These are phyloP conservation scores for Wickerhamiella allomyrinae DNA, from an alignment of 805 yeast genomes.

Conservation along the genomic window DNA sequence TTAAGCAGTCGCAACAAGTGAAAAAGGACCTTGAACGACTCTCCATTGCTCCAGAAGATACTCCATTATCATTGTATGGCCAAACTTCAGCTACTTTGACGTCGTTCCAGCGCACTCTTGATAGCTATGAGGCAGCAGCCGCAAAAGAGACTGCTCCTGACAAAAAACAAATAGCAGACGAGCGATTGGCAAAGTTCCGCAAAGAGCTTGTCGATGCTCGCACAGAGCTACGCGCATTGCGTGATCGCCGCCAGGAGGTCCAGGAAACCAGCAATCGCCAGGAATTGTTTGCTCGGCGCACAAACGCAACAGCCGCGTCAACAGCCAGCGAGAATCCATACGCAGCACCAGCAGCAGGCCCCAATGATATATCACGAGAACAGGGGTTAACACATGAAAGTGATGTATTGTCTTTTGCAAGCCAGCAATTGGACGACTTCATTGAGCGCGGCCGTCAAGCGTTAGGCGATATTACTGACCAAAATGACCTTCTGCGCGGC, in stretches of 20 bases:
- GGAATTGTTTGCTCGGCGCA: constrained; percentile 43
- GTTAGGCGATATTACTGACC: constrained; percentile 73
- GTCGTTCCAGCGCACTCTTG: constrained; percentile 59
- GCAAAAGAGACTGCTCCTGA: constrained; percentile 44
- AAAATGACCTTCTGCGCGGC: constrained; percentile 53
- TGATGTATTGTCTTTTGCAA: constrained; percentile 43
- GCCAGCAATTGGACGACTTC: constrained; percentile 75
- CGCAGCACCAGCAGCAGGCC: constrained; percentile 7
- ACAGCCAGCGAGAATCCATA: constrained; percentile 24
- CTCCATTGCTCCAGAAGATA: constrained; percentile 40
- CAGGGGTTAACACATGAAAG: constrained; percentile 62
- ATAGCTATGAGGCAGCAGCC: constrained; percentile 46
- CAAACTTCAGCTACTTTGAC: constrained; percentile 69
- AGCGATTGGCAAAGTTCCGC: constrained; percentile 46
- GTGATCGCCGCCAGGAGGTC: constrained; percentile 39
- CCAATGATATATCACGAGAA: constrained; percentile 25
- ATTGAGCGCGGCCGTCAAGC: constrained; percentile 80
- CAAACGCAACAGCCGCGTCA: constrained; percentile 16
- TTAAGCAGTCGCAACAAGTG: constrained; percentile 65
- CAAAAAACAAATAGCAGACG: constrained; percentile 42
- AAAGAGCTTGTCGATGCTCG: constrained; percentile 30
- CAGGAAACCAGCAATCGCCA: constrained; percentile 34
- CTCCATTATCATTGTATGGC: constrained; percentile 64
- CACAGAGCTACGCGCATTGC: constrained; percentile 38
- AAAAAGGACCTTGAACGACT: constrained; percentile 54